Conservation (phyloP, 495 filamentous ascomycete genomes). For the Penicillium dipodomyicola region DNA sequence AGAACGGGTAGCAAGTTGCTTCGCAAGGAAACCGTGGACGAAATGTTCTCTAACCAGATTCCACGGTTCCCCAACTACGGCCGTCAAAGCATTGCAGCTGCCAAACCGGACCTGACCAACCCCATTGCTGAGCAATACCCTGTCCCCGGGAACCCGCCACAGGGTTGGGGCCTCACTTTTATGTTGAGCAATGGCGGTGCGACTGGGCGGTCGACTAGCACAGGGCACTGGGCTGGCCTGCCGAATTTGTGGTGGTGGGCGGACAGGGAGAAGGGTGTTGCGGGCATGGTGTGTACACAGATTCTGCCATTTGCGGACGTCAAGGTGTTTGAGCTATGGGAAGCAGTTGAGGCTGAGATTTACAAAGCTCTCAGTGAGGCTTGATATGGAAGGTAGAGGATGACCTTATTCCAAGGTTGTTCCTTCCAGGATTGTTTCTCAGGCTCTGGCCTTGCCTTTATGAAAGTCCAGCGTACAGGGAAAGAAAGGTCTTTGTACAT, state of each 20-base stretch:
- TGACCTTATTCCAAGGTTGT: no score
- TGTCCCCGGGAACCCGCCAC: slow-evolving; percentile 45
- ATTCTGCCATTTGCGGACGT: slow-evolving; percentile 53
- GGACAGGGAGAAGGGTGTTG: slow-evolving; percentile 58
- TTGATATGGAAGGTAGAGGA: no score
- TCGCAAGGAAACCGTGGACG: slow-evolving; percentile 47
- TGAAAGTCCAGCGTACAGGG: no score
- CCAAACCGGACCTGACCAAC: slow-evolving; percentile 54
- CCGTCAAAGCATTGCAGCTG: slow-evolving; percentile 39
- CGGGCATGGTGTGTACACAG: slow-evolving; percentile 55
- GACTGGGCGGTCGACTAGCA: slow-evolving; percentile 50
- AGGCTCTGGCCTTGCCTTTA: no score
- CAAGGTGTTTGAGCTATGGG: slow-evolving; percentile 1
- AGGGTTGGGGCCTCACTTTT: slow-evolving; percentile 62
- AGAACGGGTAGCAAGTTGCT: slow-evolving; percentile 49
- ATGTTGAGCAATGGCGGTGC: slow-evolving; percentile 41
- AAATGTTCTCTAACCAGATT: slow-evolving; percentile 63
- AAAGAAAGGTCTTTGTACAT: no score
- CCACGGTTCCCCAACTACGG: slow-evolving; percentile 51
- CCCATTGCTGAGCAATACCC: slow-evolving; percentile 49
- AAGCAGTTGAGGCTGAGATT: slow-evolving; percentile 5
- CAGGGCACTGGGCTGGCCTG: slow-evolving; percentile 58
- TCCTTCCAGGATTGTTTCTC: no score
- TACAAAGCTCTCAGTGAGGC: neutral
- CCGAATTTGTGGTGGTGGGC: slow-evolving; percentile 62